Base-by-base conservation (phyloP, 768 basidiomycete species). In the Rickenella mellea region DNA sequence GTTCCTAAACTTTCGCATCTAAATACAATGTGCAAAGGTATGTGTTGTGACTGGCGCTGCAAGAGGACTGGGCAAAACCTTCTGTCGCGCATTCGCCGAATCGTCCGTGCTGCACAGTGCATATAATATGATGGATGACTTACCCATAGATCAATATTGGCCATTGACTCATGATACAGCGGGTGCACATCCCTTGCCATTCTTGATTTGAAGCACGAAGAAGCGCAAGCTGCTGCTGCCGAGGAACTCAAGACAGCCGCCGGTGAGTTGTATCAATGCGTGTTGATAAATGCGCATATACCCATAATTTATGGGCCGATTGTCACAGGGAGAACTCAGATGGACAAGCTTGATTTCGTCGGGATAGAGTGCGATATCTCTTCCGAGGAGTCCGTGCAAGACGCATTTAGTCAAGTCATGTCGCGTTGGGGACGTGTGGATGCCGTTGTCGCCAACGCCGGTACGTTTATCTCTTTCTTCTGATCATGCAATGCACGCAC, bases 31-130 rank as follows among this genome's bases (percentile, higher is more conserved):
- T 50, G 52, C 44, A 2, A 90, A 86, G 71, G 87, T 81, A 38
- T 89, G 88, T 64, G 66, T 93, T 52, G 80, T 98, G 39, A 98
- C 94, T 28, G 94, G 94, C 33, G 94, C 82, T 41, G 94, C 92
- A 11, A 73, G 86, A 53, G 94, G 94, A 6, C 67, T 98, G 36
- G 94, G 94, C 6, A 73, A 84, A 49, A 83, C 90, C 59, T 90
- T 97, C 57, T 92, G 90, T 58, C 74, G 80, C 33, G 91, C 91
- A 9, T 92, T 97, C 60, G 54, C 92, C 49, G 80, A 85, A 63
- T 85, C 86, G 86, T 88, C 53, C 52, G 78, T 65, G 25, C 33
- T 10, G 33, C 15, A 9, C 33, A 3, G 11, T 36, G n/a, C n/a
- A n/a, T n/a, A n/a, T n/a, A n/a, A n/a, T n/a, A n/a, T 36, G 3